Conservation (phyloP, 2,329 filamentous ascomycete species). For the Lojkania enalia region DNA sequence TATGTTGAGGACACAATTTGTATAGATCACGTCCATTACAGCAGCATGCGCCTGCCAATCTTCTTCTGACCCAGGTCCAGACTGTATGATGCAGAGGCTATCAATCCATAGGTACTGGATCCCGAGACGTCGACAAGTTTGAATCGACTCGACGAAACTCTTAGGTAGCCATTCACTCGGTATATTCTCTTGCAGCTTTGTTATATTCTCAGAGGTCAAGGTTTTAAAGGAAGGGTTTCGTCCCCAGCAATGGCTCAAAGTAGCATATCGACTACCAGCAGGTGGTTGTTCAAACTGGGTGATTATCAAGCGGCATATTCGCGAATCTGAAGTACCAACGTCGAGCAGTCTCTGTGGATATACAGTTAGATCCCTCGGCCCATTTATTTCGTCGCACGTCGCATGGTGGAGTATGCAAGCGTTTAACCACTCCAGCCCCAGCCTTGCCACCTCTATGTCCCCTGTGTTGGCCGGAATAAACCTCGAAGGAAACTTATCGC, state of each 20-base stretch:
- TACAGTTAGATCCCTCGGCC: not conserved
- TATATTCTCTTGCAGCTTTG: not conserved
- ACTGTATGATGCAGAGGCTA: slow-evolving; percentile 14
- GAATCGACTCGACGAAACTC: slow-evolving; percentile 2
- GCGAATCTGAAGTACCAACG: not conserved
- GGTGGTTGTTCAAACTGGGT: not conserved
- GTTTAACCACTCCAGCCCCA: not conserved
- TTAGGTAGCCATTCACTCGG: not conserved
- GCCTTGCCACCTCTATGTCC: not conserved
- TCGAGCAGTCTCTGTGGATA: not conserved
- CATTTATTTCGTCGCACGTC: not conserved
- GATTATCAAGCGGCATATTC: not conserved
- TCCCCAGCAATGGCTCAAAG: not conserved
- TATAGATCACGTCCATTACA: slow-evolving; percentile 5
- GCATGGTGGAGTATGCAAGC: not conserved
- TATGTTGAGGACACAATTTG: slow-evolving; percentile 3
- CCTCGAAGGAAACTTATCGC: not conserved
- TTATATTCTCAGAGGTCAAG: not conserved
- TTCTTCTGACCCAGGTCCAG: slow-evolving; percentile 1
- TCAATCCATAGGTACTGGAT: slow-evolving; percentile 14
- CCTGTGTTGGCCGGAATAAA: not conserved
- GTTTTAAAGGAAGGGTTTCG: not conserved
- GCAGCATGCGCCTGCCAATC: slow-evolving; percentile 10
- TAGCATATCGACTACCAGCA: not conserved
- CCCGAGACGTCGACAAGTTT: slow-evolving; percentile 1